A percentile compares a stretch with the other conserved stretches of the same genome.
These are phyloP conservation scores for Torulaspora pretoriensis DNA, from an alignment of 1,139 yeast genomes.

Conservation along the genomic window DNA sequence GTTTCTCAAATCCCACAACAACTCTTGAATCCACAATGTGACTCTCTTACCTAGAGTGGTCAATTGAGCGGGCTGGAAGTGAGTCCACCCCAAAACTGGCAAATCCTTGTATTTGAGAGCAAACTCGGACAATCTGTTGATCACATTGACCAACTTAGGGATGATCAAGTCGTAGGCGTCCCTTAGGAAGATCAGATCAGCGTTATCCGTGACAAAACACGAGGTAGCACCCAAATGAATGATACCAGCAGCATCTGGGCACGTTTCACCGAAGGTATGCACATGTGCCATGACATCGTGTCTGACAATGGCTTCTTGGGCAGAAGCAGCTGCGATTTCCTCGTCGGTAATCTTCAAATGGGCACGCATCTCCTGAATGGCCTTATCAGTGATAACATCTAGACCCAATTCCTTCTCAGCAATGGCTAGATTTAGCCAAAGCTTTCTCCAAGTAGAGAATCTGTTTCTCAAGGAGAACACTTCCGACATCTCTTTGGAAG, in stretches of 20 bases:
- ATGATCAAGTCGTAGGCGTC: conserved; percentile 91
- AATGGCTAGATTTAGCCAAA: conserved; percentile 92
- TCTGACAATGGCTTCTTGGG: conserved; percentile 96
- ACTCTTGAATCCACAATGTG: conserved; percentile 94
- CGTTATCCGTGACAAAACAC: conserved; percentile 96
- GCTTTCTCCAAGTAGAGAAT: conserved; percentile 96
- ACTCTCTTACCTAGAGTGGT: conserved; percentile 99
- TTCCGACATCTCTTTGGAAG: conserved; percentile 93
- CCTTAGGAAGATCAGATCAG: conserved; percentile 91
- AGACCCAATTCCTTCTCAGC: conserved; percentile 93
- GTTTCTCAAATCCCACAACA: conserved; percentile 96
- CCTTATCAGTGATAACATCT: conserved; percentile 79
- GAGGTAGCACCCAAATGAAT: conserved; percentile 98
- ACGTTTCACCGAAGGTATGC: conserved; percentile 85
- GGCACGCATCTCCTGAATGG: conserved; percentile 75
- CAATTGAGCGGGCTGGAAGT: conserved; percentile 98
- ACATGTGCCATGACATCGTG: conserved; percentile 99
- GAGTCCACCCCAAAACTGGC: conserved; percentile 99
- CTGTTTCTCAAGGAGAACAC: conserved; percentile 90
- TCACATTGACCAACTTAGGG: conserved; percentile 93
- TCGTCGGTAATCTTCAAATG: conserved; percentile 85
- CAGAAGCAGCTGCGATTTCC: conserved; percentile 81
- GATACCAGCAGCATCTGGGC: conserved; percentile 97
- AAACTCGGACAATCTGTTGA: conserved; percentile 80
- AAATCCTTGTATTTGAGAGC: conserved; percentile 89